Evolutionary conservation across 805 yeast species (phyloP), one percentile per base, ranked within the genome.

Genomic region (Starmera pachycereana): DNA sequence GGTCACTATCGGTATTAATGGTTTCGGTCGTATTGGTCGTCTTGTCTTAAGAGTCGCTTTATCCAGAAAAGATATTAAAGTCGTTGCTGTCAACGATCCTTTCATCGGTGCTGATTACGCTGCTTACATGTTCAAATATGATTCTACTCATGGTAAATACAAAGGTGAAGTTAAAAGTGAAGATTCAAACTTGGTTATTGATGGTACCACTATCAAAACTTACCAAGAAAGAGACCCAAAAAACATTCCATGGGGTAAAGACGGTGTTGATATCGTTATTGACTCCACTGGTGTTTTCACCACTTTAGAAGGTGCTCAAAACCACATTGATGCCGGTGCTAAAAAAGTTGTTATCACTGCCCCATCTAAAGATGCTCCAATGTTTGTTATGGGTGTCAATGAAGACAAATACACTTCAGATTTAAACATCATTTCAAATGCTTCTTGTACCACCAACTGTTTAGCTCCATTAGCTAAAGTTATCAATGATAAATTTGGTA

Each of bases 211-310:
- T 58, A 76, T 85, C 62, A 61, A 68, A 56, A 78, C 81, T 54
- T 78, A 67, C 74, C 81, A 80, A 61, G 94, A 84, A 74, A 71
- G 78, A 62, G 92, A 85, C 74, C 96, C 96, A 57, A 74, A 80
- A 47, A 62, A 71, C 59, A 82, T 87, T 57, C 95, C 95, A 65
- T 87, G 96, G 96, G 89, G 87, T 54, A 69, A 72, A 58, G 61
- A 67, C 45, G 85, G 86, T 60, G 92, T 87, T 52, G 90, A 83
- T 60, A 81, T 69, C 73, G 90, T 87, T 53, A 80, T 87, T 56
- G 95, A 87, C 71, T 85, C 95, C 63, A 87, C 95, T 53, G 95
- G 96, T 76, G 89, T 87, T 58, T 87, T 87, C 83, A 87, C 88
- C 72, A 75, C 75, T 53, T 50, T 69, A 48, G 94, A 73, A 51